phyloP scores from a whole-genome alignment of 345 rosid species.

The Gossypium turneri region DNA sequence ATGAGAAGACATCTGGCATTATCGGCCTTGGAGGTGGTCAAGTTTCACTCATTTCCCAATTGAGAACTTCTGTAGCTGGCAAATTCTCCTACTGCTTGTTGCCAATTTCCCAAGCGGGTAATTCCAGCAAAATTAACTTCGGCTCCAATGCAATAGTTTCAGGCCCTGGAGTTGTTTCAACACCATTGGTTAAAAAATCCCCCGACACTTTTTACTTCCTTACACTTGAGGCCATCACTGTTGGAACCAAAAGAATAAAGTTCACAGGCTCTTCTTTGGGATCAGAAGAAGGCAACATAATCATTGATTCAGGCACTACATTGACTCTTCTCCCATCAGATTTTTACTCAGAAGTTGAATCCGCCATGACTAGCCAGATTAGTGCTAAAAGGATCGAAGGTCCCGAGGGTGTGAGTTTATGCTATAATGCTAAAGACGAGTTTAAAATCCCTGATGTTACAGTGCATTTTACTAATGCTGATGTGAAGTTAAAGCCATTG shows the following conservation, averaged over 20 bases:
- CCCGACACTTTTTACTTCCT: slow-evolving; percentile 43
- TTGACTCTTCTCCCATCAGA: slow-evolving; percentile 34
- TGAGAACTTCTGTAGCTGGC: slow-evolving; percentile 35
- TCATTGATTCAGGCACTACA: slow-evolving; percentile 67
- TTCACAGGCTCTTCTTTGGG: slow-evolving; percentile 26
- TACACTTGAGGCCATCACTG: slow-evolving; percentile 42
- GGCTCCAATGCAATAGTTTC: slow-evolving; percentile 46
- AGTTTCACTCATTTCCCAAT: slow-evolving; percentile 44
- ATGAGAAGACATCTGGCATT: slow-evolving; percentile 41
- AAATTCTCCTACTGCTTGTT: slow-evolving; percentile 67
- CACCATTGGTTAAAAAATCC: slow-evolving; percentile 37
- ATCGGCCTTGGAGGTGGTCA: slow-evolving; percentile 59
- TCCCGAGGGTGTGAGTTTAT: slow-evolving; percentile 29
- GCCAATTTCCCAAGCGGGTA: slow-evolving; percentile 24
- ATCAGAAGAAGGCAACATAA: slow-evolving; percentile 38
- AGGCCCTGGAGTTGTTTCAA: slow-evolving; percentile 32
- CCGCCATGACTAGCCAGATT: slow-evolving; percentile 22
- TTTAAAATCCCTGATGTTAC: slow-evolving; percentile 33
- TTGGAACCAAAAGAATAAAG: slow-evolving; percentile 28
- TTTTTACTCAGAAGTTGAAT: slow-evolving; percentile 22
- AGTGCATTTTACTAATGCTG: slow-evolving; percentile 38
- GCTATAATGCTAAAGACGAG: slow-evolving; percentile 24
- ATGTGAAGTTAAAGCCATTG: slow-evolving; percentile 28
- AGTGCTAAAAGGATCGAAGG: slow-evolving; percentile 19
- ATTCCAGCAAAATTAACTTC: slow-evolving; percentile 46